These are phyloP conservation scores for Pilasporangium apinafurcum DNA, from an alignment of 352 stramenopile genomes.

Conservation along the genomic window DNA sequence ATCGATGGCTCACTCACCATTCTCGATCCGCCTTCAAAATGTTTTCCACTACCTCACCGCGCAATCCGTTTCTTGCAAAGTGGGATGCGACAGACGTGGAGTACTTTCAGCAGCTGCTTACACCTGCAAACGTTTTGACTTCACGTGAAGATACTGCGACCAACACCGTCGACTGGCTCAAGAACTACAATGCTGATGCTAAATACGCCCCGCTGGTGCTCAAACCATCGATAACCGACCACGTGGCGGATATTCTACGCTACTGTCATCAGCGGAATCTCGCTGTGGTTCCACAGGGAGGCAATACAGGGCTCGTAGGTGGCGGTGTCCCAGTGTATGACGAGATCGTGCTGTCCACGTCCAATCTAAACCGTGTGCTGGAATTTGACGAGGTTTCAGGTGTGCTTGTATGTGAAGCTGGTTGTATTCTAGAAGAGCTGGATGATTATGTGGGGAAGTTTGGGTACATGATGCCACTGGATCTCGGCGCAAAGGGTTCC, in stretches of 20 bases:
- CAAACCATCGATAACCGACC: slow-evolving; percentile 79
- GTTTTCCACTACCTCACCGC: too few relatives aligned
- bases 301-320: slow-evolving; percentile 97
- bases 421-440: slow-evolving; percentile 93
- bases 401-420: slow-evolving; percentile 84
- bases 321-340: slow-evolving; percentile 86
- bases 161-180: slow-evolving; percentile 81
- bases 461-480: slow-evolving; percentile 91
- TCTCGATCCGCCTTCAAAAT: too few relatives aligned
- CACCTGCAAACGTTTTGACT: slow-evolving; percentile 56
- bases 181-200: slow-evolving; percentile 71
- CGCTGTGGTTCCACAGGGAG: slow-evolving; percentile 93
- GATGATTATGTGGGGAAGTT: slow-evolving; percentile 81
- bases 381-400: slow-evolving; percentile 87
- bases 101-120: slow-evolving; percentile 61
- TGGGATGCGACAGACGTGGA: slow-evolving; percentile 57
- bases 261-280: slow-evolving; percentile 90
- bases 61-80: slow-evolving; percentile 33
- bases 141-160: slow-evolving; percentile 55
- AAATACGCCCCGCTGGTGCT: slow-evolving; percentile 73
- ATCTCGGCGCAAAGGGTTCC: slow-evolving; percentile 95
- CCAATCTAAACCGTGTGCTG: slow-evolving; percentile 89
- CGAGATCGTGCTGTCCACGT: slow-evolving; percentile 93
- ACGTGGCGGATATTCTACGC: slow-evolving; percentile 86
- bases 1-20: too few relatives aligned